phyloP scores from a whole-genome alignment of 2,329 filamentous ascomycete species.

The Penicillium sp. region DNA sequence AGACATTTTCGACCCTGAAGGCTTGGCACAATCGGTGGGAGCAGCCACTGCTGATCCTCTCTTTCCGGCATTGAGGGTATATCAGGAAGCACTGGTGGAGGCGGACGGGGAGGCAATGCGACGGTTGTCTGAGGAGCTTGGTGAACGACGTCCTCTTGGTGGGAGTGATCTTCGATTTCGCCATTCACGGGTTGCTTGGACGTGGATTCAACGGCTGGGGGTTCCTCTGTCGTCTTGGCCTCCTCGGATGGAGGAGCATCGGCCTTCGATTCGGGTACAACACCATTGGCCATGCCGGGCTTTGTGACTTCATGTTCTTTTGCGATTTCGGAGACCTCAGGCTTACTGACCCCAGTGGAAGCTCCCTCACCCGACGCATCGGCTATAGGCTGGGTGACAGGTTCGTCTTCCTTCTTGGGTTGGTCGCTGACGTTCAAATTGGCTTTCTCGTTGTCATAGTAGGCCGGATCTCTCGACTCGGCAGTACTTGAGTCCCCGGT shows the following conservation, averaged over 20 bases:
- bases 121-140: constrained; percentile 39
- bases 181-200: constrained; percentile 6
- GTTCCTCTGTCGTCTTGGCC: constrained; percentile 63
- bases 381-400: constrained; percentile 36
- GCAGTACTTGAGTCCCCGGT: constrained; percentile 41
- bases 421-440: constrained; percentile 33
- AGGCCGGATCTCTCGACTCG: constrained; percentile 40
- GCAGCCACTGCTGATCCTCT: constrained; percentile 65
- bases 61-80: constrained; percentile 34
- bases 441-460: constrained; percentile 40
- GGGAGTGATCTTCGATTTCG: constrained; percentile 48
- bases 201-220: constrained; percentile 49
- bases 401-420: constrained; percentile 29
- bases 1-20: constrained; percentile 89
- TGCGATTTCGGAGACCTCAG: constrained; percentile 14
- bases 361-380: constrained; percentile 38
- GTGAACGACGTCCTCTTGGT: constrained; percentile 40
- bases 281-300: constrained; percentile 5
- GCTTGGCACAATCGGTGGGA: constrained; percentile 78
- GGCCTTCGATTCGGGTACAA: constrained; percentile 19
- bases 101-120: constrained; percentile 58
- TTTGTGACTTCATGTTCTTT: constrained; percentile 19
- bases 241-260: background rate
- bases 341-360: constrained; percentile 13
- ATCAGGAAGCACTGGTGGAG: constrained; percentile 37